Evolutionary conservation across 805 yeast species (phyloP).

Genomic region (Candida oleophila): DNA sequence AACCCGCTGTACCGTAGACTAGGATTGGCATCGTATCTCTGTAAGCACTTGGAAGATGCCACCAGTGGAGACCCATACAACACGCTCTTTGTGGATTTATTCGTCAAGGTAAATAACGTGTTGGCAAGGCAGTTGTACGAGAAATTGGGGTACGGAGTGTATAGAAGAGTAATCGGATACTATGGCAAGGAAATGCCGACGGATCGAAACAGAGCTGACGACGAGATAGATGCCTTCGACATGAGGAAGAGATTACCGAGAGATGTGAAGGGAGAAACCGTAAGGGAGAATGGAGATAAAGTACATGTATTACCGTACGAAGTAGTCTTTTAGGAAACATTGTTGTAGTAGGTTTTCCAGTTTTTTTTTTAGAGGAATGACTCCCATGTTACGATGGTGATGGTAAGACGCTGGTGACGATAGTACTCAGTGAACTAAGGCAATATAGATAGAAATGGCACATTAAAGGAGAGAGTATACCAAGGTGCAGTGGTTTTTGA

Average conservation of each 20-base stretch:
- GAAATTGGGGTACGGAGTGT: slow-evolving; percentile 81
- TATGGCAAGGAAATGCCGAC: slow-evolving; percentile 60
- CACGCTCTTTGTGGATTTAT: slow-evolving; percentile 84
- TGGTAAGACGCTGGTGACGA: too few species aligned
- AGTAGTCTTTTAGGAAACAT: slow-evolving; percentile 53
- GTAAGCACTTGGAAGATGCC: slow-evolving; percentile 67
- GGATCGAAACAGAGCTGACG: slow-evolving; percentile 50
- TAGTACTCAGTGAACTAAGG: too few species aligned
- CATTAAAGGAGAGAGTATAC: too few species aligned
- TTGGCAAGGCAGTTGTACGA: slow-evolving; percentile 83
- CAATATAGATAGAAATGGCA: too few species aligned
- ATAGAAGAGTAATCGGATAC: slow-evolving; percentile 84
- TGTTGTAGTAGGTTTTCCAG: too few species aligned
- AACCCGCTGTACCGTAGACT: slow-evolving; percentile 79
- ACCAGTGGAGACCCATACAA: slow-evolving; percentile 73
- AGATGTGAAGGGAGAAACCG: slow-evolving; percentile 53
- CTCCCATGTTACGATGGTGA: too few species aligned
- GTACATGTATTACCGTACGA: slow-evolving; percentile 66
- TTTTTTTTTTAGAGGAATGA: too few species aligned
- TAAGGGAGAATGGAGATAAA: slow-evolving; percentile 60
- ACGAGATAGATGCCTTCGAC: slow-evolving; percentile 83
- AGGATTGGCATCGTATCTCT: slow-evolving; percentile 80
- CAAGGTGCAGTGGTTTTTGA: too few species aligned
- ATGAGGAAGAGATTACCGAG: slow-evolving; percentile 69
- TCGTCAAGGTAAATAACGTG: slow-evolving; percentile 82